Base-by-base conservation (phyloP, 768 basidiomycete genomes). In the Mycena maculata region DNA sequence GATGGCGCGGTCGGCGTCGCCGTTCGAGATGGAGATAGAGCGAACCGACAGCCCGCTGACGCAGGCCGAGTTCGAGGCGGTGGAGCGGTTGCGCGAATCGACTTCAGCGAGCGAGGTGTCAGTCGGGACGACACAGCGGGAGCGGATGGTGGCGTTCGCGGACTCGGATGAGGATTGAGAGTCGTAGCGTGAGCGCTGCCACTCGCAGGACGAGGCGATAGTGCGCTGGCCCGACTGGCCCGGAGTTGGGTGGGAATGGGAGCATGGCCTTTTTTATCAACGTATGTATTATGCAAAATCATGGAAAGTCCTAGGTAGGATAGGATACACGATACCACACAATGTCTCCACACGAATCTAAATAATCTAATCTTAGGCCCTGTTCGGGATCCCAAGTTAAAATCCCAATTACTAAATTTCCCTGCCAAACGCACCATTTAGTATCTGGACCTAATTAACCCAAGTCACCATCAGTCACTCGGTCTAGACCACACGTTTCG, bases 41-140 rank as follows among this genome's bases (percentile, higher is more conserved):
- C 60, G 65, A 25, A 71, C 69, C 39, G 69, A 71, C 27, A 71
- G 69, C 62, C 69, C 69, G 27, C 22, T 71, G 27, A 71, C 62
- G 41, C 69, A 71, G 49, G 38, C 58, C 1, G 69, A 71, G 41
- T 71, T 71, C n/a, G 69, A 71, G 28, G 65, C 62, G 23, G 20
- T 71, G 33, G 65, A 58, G 45, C 30, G 52, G 39, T 30, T 59
- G 36, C 53, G 60, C 12, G 63, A 61, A n/a, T 44, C 55, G 20
- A 42, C 48, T 36, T 48, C 65, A 8, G 47, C 61, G 15, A 67
- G 69, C 53, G 65, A 64, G 45, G 33, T 56, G 18, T 71, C 65
- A 2, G n/a, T 63, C 3, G 52, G 44, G 45, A 71, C 69, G 39
- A 2, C 53, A 38, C 45, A 20, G 23, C 28, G 62, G 48, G 65